Evolutionary conservation across 1,139 yeast genomes (phyloP), one percentile per base, ranked within the genome.

Genomic region (Zygosaccharomyces pseudobailii): DNA sequence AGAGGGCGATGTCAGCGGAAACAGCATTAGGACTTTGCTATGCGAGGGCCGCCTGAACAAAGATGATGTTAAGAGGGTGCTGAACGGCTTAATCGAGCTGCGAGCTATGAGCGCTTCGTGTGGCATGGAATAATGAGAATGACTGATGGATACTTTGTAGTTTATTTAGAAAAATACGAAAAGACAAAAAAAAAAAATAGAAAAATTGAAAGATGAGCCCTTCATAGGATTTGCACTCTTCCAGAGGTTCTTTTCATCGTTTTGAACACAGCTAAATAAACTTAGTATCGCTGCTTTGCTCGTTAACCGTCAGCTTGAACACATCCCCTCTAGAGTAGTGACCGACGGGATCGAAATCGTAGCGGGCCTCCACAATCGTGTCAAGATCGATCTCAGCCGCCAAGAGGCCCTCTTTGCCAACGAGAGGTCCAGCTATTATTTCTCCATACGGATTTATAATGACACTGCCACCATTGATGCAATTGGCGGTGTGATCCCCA

Each of bases 301-400:
- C 71, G 48, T 69, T 62, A n/a, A 69, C 73, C 1, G 62, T 63
- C 37, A 70, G 51, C 42, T 66, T 63, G 62, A 71, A 71, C 20
- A 71, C 67, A 45, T 71, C 74, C 10, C 68, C 68, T 51, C 74
- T 65, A 17, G 72, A 47, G 48, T 71, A 71, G 48, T 71, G 75
- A 5, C 75, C 75, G 9, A 56, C 58, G 0, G 68, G 67, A 47
- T 71, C 75, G 27, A 70, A 58, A 44, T 71, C 74, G 47, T 59
- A 71, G 38, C 72, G 58, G 4, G 73, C 71, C 52, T 64, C 68
- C 13, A 63, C 49, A 20, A 70, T 59, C 37, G 59, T 59, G 35
- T 63, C 66, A 25, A 61, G 47, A 36, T 71, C 73, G 34, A 71
- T 65, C 44, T 68, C 71, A 2, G 71, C 72, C 6, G 63, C 49